Evolutionary conservation across 164 flowering plant genomes (phyloP).

Genomic region (Berberis thunbergii): DNA sequence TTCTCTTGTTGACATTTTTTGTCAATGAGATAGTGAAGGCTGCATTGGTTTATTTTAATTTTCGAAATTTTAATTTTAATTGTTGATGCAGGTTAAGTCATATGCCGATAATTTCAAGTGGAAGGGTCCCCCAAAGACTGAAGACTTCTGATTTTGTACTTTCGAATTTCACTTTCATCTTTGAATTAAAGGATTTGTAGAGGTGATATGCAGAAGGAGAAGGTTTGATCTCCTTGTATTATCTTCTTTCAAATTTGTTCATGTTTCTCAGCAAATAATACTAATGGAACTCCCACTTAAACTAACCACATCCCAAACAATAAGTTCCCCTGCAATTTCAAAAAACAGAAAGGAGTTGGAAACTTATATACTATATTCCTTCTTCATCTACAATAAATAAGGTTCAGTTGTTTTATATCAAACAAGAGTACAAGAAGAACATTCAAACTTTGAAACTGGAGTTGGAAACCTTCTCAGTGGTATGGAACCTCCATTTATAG

Average conservation of each 20-base stretch:
- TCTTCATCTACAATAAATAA: not conserved
- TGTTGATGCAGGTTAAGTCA: constrained; percentile 18
- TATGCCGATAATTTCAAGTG: constrained; percentile 37
- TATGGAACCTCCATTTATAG: constrained; percentile 75
- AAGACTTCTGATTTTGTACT: constrained; percentile 8
- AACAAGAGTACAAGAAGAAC: not conserved
- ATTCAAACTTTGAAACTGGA: constrained; percentile 16
- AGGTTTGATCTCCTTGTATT: not conserved
- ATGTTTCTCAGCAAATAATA: not conserved
- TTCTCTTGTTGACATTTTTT: no score
- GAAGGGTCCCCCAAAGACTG: constrained; percentile 25
- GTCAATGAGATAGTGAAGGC: not conserved
- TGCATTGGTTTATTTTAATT: not conserved
- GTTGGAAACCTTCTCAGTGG: constrained; percentile 16
- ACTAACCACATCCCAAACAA: constrained; percentile 20
- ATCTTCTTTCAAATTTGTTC: not conserved
- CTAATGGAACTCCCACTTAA: not conserved
- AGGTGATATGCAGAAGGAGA: not conserved
- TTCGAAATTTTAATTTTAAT: not conserved
- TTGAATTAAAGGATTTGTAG: not conserved
- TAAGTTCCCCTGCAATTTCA: not conserved
- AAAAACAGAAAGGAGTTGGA: not conserved
- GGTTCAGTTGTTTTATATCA: constrained; percentile 1
- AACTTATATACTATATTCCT: not conserved
- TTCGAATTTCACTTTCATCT: not conserved